Conservation (phyloP, 805 yeast species). For the fission yeast (Schizosaccharomyces pombe) region DNA sequence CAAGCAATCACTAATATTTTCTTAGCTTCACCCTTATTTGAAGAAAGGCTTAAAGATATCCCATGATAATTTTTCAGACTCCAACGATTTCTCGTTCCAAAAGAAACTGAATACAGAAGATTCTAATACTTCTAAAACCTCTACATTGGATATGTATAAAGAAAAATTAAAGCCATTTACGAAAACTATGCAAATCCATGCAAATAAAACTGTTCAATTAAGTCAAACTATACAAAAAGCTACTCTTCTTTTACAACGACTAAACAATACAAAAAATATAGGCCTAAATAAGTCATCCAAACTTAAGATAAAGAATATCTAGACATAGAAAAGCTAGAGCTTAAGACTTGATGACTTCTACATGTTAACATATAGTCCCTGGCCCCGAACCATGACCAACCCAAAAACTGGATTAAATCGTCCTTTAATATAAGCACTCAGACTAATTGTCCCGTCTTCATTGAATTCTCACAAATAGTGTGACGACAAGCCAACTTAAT, state of each 20-base stretch:
- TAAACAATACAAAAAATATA: not conserved
- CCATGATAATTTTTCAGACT: too few relatives aligned
- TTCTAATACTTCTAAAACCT: not conserved
- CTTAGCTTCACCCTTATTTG: not conserved
- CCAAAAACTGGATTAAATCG: not conserved
- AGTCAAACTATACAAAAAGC: not conserved
- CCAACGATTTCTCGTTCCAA: too few relatives aligned
- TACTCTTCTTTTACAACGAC: not conserved
- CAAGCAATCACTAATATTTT: too few relatives aligned
- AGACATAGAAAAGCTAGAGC: too few relatives aligned
- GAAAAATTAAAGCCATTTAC: not conserved
- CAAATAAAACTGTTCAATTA: not conserved
- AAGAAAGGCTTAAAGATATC: not conserved
- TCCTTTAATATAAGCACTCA: not conserved
- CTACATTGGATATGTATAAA: not conserved
- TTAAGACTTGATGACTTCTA: not conserved
- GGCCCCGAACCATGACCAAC: not conserved
- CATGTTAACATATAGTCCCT: not conserved
- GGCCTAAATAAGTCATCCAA: too few relatives aligned
- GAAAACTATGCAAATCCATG: not conserved
- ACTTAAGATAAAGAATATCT: too few relatives aligned
- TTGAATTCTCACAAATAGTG: not conserved
- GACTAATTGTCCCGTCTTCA: not conserved
- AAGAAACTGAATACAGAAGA: too few relatives aligned
- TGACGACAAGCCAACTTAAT: slow-evolving; percentile 3